Percentiles rank a stretch among this genome's conserved stretches.
Conservation (phyloP, 2,329 filamentous ascomycete genomes). For the Capronia coronata region DNA sequence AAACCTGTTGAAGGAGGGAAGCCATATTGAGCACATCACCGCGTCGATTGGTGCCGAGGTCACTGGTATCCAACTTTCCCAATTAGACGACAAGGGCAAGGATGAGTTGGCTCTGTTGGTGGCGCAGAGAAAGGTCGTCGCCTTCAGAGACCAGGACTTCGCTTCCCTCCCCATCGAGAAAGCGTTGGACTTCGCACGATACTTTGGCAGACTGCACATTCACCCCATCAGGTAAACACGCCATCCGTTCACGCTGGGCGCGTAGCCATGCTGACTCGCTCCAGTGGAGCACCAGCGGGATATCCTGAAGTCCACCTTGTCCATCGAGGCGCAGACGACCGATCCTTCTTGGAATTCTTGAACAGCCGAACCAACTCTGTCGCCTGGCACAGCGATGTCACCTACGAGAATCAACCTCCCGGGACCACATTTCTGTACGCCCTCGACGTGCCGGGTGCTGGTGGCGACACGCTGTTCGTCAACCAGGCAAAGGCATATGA, state of each 20-base stretch:
- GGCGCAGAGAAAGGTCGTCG: slow-evolving; percentile 34
- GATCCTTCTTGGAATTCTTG: slow-evolving; percentile 56
- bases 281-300: slow-evolving; percentile 61
- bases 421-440: slow-evolving; percentile 82
- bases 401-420: slow-evolving; percentile 80
- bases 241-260: not conserved
- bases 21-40: slow-evolving; percentile 31
- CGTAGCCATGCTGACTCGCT: not conserved
- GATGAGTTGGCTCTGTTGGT: slow-evolving; percentile 34
- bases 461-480: slow-evolving; percentile 78
- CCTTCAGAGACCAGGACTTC: slow-evolving; percentile 33
- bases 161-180: slow-evolving; percentile 33
- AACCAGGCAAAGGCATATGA: slow-evolving; percentile 76
- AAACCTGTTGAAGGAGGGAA: slow-evolving; percentile 53
- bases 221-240: slow-evolving; percentile 56
- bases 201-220: slow-evolving; percentile 76
- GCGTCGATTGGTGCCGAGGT: slow-evolving; percentile 34
- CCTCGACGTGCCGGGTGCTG: slow-evolving; percentile 71
- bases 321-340: slow-evolving; percentile 63
- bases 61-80: slow-evolving; percentile 32
- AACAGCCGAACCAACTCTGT: slow-evolving; percentile 67
- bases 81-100: slow-evolving; percentile 30
- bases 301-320: slow-evolving; percentile 72
- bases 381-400: slow-evolving; percentile 78
- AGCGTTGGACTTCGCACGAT: slow-evolving; percentile 50